Conservation (phyloP, 1,284 basidiomycete genomes). For the Ganoderma resinaceum region DNA sequence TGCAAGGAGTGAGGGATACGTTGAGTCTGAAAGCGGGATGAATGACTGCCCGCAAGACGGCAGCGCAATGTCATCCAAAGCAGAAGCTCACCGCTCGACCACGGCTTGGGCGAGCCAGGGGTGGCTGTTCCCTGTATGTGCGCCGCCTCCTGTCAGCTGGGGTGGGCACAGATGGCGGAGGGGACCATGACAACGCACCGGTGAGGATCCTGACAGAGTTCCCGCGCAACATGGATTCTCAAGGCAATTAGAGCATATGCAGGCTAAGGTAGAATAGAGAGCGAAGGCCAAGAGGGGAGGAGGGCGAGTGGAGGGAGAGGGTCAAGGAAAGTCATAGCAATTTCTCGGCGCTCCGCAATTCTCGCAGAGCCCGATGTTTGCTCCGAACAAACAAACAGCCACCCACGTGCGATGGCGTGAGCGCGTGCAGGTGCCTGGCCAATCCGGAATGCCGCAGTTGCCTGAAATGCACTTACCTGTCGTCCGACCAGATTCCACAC, state of each 20-base stretch:
- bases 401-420: slow-evolving; percentile 26
- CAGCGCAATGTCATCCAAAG: slow-evolving; percentile 51
- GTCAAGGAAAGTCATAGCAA: slow-evolving; percentile 21
- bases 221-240: slow-evolving; percentile 78
- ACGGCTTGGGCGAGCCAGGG: slow-evolving; percentile 95
- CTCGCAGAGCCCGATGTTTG: slow-evolving; percentile 37
- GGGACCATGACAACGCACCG: slow-evolving; percentile 58
- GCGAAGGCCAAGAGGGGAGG: slow-evolving; percentile 19
- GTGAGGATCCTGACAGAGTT: slow-evolving; percentile 94
- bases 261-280: slow-evolving; percentile 23
- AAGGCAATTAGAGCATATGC: slow-evolving; percentile 42
- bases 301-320: slow-evolving; percentile 8
- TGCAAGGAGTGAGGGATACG: slow-evolving; percentile 88
- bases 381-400: slow-evolving; percentile 35
- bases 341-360: slow-evolving; percentile 30
- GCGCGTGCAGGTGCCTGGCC: slow-evolving; percentile 11
- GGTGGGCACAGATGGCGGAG: background rate
- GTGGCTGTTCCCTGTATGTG: slow-evolving; percentile 89
- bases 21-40: slow-evolving; percentile 75
- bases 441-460: slow-evolving; percentile 3
- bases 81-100: slow-evolving; percentile 89
- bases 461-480: background rate
- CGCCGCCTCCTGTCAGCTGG: slow-evolving; percentile 21
- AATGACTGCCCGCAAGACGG: slow-evolving; percentile 42
- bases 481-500: background rate